Evolutionary conservation across 768 basidiomycete species (phyloP).

Genomic region (Suillus decipiens): DNA sequence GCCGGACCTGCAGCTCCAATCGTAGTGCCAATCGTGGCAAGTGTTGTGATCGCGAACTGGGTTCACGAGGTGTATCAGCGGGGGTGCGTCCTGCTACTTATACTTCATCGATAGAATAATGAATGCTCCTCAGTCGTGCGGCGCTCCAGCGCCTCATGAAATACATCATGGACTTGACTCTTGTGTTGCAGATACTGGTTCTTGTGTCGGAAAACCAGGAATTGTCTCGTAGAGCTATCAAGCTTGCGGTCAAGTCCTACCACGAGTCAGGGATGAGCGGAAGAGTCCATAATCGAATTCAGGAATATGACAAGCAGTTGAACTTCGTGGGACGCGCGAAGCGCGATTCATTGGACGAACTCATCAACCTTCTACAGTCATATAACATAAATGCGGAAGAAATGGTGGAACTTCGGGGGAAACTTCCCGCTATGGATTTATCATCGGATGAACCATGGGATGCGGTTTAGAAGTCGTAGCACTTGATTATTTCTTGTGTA

Average conservation of each 20-base stretch:
- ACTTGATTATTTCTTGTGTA: not conserved
- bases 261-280: not conserved
- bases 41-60: not conserved
- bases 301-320: not conserved
- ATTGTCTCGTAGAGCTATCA: not conserved
- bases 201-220: not conserved
- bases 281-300: not conserved
- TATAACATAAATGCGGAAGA: not conserved
- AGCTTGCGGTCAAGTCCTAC: not conserved
- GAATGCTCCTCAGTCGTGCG: not conserved
- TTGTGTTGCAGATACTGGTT: constrained; percentile 26
- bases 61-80: constrained; percentile 5
- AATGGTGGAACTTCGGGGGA: not conserved
- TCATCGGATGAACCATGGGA: too few species aligned
- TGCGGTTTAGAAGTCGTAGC: not conserved
- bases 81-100: not conserved
- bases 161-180: constrained; percentile 29
- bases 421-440: too few species aligned
- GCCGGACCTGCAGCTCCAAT: constrained; percentile 4
- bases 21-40: not conserved
- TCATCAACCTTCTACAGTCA: not conserved
- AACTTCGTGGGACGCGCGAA: not conserved
- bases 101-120: not conserved
- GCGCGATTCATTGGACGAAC: not conserved
- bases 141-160: constrained; percentile 22